phyloP scores from a whole-genome alignment of 2,329 filamentous ascomycete species.

The Trichoderma sp. region DNA sequence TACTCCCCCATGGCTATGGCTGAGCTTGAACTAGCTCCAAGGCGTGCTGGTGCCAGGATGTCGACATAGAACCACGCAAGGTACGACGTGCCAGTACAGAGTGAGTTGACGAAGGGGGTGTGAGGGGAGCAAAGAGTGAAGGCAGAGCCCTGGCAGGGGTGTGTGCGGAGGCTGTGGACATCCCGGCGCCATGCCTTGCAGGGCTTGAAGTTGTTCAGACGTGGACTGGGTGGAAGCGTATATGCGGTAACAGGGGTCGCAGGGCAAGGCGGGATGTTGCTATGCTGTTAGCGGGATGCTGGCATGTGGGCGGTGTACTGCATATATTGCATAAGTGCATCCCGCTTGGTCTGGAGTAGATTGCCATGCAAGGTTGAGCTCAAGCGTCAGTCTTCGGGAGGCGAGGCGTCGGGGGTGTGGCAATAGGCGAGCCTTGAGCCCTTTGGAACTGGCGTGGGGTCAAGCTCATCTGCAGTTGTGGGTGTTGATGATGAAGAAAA shows the following conservation, averaged over 20 bases:
- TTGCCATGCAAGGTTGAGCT: slow-evolving; percentile 23
- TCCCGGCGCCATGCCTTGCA: slow-evolving; percentile 7
- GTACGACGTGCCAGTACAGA: slow-evolving; percentile 2
- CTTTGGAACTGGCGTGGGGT: slow-evolving; percentile 4
- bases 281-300: not conserved
- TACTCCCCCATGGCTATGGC: slow-evolving; percentile 21
- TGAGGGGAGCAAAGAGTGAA: not conserved
- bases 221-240: not conserved
- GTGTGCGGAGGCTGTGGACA: slow-evolving; percentile 6
- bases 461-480: slow-evolving; percentile 2
- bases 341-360: not conserved
- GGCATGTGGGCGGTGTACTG: not conserved
- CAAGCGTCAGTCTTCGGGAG: slow-evolving; percentile 23
- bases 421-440: slow-evolving; percentile 15
- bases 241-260: not conserved
- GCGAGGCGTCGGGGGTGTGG: slow-evolving; percentile 14
- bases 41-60: slow-evolving; percentile 16
- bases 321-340: not conserved
- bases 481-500: slow-evolving; percentile 10
- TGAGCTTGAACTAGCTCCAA: slow-evolving; percentile 20
- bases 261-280: not conserved
- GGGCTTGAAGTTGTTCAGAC: not conserved
- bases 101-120: not conserved
- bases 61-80: slow-evolving; percentile 17
- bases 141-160: not conserved